Evolutionary conservation across 1,284 basidiomycete species (phyloP).

Genomic region (Blastosporella zonata): DNA sequence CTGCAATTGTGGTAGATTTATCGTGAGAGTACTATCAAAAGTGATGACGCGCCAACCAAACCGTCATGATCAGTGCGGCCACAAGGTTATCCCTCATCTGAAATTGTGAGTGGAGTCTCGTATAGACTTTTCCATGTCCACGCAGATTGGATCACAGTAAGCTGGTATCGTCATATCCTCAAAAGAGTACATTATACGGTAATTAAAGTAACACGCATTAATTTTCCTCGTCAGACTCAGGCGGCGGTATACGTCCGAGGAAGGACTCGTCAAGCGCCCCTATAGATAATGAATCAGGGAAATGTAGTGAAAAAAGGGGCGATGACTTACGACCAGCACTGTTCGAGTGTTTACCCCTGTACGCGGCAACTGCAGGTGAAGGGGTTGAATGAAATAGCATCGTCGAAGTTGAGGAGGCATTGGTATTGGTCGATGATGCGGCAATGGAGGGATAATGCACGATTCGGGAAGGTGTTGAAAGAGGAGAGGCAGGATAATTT

Average conservation of each 20-base stretch:
- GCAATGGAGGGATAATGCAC: constrained; percentile 40
- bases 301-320: constrained; percentile 1
- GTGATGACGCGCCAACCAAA: too few relatives aligned
- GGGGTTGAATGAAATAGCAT: constrained; percentile 40
- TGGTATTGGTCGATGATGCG: constrained; percentile 34
- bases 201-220: background rate
- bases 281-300: constrained; percentile 14
- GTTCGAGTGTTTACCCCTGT: constrained; percentile 35
- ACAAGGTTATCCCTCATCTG: too few relatives aligned
- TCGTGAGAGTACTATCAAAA: too few relatives aligned
- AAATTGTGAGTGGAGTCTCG: too few relatives aligned
- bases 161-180: background rate
- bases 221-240: constrained; percentile 9
- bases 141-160: too few relatives aligned
- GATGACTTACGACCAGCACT: constrained; percentile 34
- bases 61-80: too few relatives aligned
- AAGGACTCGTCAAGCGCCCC: constrained; percentile 34
- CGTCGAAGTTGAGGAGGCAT: constrained; percentile 33
- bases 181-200: background rate
- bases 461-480: constrained; percentile 46
- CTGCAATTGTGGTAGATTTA: too few relatives aligned
- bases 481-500: constrained; percentile 45
- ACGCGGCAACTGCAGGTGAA: constrained; percentile 39
- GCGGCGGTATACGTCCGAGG: constrained; percentile 21
- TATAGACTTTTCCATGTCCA: too few relatives aligned